These are phyloP conservation scores for Xylaria digitata DNA, from an alignment of 2,329 filamentous ascomycete genomes.

Conservation along the genomic window DNA sequence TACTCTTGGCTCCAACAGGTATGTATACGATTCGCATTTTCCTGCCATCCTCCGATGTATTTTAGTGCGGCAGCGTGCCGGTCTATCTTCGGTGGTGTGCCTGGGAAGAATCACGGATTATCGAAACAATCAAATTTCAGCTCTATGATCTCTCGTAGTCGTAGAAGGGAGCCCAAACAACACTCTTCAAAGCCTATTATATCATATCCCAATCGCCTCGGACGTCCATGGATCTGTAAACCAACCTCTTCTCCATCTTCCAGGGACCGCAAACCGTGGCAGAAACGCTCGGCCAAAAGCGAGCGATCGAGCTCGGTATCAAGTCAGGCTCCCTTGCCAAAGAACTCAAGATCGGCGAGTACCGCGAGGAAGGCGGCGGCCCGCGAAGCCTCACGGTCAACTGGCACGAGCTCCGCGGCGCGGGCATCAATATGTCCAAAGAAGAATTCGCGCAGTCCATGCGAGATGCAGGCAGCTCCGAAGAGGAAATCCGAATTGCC, in stretches of 20 bases:
- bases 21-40: slow-evolving; percentile 2
- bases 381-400: neutral
- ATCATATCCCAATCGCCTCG: neutral
- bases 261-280: slow-evolving; percentile 26
- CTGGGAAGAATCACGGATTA: too few species aligned
- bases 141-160: too few species aligned
- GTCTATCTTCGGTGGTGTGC: neutral
- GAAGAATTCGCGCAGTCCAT: slow-evolving; percentile 14
- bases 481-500: slow-evolving; percentile 2
- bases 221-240: neutral
- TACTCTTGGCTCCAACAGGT: slow-evolving; percentile 43
- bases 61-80: neutral
- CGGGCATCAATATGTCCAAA: slow-evolving; percentile 21
- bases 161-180: neutral
- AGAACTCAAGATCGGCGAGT: slow-evolving; percentile 32
- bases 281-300: slow-evolving; percentile 22
- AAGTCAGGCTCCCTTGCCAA: slow-evolving; percentile 23
- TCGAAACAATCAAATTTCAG: too few species aligned
- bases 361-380: neutral
- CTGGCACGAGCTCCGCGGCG: slow-evolving; percentile 6
- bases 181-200: neutral
- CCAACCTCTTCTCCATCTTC: neutral
- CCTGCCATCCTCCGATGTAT: too few species aligned
- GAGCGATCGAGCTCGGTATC: slow-evolving; percentile 25
- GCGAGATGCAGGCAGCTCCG: neutral